Evolutionary conservation across 495 filamentous ascomycete species (phyloP).

Genomic region (Talaromyces ruber): DNA sequence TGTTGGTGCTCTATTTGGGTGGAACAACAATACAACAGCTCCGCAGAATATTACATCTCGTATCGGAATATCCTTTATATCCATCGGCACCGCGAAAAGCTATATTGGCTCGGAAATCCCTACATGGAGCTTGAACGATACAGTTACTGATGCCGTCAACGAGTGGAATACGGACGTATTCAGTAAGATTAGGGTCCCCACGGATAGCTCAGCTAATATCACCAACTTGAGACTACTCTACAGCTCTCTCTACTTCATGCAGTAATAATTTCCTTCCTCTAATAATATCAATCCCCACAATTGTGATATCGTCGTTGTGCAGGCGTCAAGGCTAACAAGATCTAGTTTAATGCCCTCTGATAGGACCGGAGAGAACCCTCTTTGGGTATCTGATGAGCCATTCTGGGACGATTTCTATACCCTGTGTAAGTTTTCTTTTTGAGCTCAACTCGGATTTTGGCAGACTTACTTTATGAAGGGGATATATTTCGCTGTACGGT

Average conservation of each 20-base stretch:
- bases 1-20: conserved; percentile 27
- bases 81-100: conserved; percentile 17
- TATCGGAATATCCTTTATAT: conserved; percentile 52
- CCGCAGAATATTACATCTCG: conserved; percentile 38
- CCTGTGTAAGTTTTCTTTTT: conserved; percentile 18
- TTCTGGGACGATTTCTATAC: conserved; percentile 56
- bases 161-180: conserved; percentile 57
- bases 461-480: conserved; percentile 11
- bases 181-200: conserved; percentile 47
- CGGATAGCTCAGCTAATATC: conserved; percentile 40
- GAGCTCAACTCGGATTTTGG: neutral
- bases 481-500: conserved; percentile 22
- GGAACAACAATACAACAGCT: conserved; percentile 15
- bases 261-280: conserved; percentile 6
- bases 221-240: conserved; percentile 61
- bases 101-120: conserved; percentile 57
- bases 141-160: conserved; percentile 37
- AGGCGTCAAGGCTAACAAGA: neutral
- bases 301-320: neutral
- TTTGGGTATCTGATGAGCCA: conserved; percentile 58
- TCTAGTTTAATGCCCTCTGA: conserved; percentile 53
- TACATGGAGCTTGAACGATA: conserved; percentile 34
- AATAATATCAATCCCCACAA: neutral
- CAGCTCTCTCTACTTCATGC: conserved; percentile 60
- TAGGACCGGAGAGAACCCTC: conserved; percentile 65